Conservation (phyloP, 495 filamentous ascomycete species). For the Staphylotrichum longicolle region DNA sequence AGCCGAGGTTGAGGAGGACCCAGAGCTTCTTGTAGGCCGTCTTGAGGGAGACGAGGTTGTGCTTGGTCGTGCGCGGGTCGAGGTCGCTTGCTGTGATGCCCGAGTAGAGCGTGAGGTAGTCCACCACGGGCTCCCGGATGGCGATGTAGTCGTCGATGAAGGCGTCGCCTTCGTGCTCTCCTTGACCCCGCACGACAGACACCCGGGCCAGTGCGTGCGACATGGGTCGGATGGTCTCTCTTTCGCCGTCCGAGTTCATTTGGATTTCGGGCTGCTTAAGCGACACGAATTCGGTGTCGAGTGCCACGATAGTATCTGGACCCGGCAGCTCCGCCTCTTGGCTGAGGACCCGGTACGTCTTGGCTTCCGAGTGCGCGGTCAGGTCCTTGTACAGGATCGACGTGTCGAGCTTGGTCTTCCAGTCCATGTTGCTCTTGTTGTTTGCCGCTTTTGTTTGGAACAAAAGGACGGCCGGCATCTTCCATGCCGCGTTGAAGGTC, state of each 20-base stretch:
- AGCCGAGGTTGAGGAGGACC: conserved; percentile 92
- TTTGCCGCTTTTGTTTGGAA: conserved; percentile 77
- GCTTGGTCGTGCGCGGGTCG: conserved; percentile 65
- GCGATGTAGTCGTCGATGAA: conserved; percentile 98
- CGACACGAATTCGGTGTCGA: conserved; percentile 94
- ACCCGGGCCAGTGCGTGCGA: conserved; percentile 83
- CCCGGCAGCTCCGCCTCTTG: conserved; percentile 62
- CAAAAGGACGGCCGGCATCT: conserved; percentile 78
- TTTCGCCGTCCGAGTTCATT: conserved; percentile 84
- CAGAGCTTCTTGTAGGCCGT: conserved; percentile 96
- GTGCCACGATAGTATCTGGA: conserved; percentile 71
- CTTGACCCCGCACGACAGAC: conserved; percentile 78
- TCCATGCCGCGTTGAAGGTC: conserved; percentile 85
- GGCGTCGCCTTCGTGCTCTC: conserved; percentile 69
- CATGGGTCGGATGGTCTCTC: conserved; percentile 80
- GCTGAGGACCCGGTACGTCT: conserved; percentile 59
- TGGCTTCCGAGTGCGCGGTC: conserved; percentile 40
- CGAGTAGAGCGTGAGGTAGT: conserved; percentile 91
- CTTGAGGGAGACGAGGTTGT: conserved; percentile 83
- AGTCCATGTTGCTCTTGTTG: conserved; percentile 74
- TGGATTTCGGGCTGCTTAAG: conserved; percentile 88
- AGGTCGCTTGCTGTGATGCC: conserved; percentile 85
- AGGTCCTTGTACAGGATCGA: conserved; percentile 72
- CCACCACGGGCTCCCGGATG: conserved; percentile 85
- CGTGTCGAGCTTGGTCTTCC: conserved; percentile 81